Conservation (phyloP, 176 grass and related monocot species). For the Poa pratensis region DNA sequence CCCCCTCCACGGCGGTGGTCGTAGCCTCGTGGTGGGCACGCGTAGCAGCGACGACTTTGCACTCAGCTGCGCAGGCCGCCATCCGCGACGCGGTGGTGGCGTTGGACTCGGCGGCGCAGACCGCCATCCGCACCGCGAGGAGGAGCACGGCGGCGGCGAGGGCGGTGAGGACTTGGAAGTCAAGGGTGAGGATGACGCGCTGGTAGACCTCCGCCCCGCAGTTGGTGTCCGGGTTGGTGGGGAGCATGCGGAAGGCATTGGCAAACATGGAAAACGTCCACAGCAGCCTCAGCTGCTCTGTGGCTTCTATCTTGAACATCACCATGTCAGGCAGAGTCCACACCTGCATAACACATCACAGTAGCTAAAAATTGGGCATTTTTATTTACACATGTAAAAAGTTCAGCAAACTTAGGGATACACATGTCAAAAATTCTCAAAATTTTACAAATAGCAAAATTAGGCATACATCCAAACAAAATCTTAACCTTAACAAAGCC, state of each 20-base stretch:
- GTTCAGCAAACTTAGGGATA: too few relatives aligned
- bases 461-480: too few relatives aligned
- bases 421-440: too few relatives aligned
- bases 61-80: background rate
- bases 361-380: too few relatives aligned
- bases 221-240: background rate
- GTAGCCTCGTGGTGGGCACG: background rate
- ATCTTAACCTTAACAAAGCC: too few relatives aligned
- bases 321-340: background rate
- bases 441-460: too few relatives aligned
- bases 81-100: background rate
- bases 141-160: background rate
- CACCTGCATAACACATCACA: too few relatives aligned
- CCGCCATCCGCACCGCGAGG: background rate
- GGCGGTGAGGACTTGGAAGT: background rate
- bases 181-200: background rate
- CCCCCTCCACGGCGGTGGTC: too few relatives aligned
- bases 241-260: background rate
- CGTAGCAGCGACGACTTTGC: background rate
- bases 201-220: background rate
- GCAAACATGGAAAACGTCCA: background rate
- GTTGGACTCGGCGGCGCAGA: background rate
- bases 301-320: background rate
- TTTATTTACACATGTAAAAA: too few relatives aligned
- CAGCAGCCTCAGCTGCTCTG: background rate